Evolutionary conservation across 176 grass and related monocot genomes (phyloP), one percentile per base, ranked within the genome.

Genomic region (Eragrostis nindensis): DNA sequence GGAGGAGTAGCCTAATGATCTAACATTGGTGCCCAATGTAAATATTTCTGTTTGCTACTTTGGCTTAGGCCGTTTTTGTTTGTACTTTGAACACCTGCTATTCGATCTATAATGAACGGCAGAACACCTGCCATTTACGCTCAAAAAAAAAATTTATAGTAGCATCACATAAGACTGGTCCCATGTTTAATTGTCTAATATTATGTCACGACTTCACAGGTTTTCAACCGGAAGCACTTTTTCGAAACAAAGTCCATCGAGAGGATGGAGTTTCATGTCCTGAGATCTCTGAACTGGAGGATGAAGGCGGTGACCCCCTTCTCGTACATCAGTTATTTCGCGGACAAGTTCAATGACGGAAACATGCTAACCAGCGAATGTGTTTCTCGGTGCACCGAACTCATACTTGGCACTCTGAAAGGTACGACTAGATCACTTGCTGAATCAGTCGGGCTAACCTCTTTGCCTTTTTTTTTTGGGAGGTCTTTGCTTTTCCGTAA

Each of bases 241-340:
- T 93, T 87, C 41, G 45, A 85, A 18, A 76, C 79, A 57, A 81
- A 40, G 30, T 65, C 86, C 74, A 81, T 98, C 44, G 76, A 84
- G 48, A 86, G 68, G 55, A 93, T 91, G 96, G 96, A 98, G 79
- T 56, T 93, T 75, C 68, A 88, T 63, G 82, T 98, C 62, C 79
- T 98, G 25, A 84, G 38, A 16, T 82, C 92, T 53, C 84, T 98
- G 67, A 90, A 93, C 18, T 98, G 78, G 90, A 86, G 88, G 39
- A 93, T 98, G 96, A 63, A 91, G 52, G 86, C 86, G 18, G 88
- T 93, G 62, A 98, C 90, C 11, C 95, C 92, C 63, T 95, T 91
- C 82, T 95, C 95, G 60, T 98, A 91, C 79, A 89, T 88, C 60
- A 87, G 62, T 60, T 89, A 84, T 79, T 98, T 98, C 74, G 64